Percentiles rank a stretch among this genome's conserved stretches.
These are phyloP conservation scores for Arachis hypogaea DNA, from an alignment of 306 rosid genomes.

Conservation along the genomic window DNA sequence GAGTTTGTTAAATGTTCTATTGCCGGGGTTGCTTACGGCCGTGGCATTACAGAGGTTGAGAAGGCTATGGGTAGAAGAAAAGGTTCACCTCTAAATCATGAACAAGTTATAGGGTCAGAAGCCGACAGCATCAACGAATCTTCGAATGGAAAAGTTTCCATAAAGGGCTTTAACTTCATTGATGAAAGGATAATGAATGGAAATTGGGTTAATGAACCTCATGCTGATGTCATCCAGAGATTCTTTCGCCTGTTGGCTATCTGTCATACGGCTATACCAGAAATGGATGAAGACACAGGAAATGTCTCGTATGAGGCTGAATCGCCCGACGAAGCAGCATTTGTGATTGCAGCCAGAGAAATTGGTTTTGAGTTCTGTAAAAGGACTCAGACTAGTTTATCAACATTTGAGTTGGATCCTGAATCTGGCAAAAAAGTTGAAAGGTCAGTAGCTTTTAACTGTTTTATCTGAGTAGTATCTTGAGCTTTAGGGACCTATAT, in stretches of 20 bases:
- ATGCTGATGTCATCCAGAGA: constrained; percentile 62
- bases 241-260: constrained; percentile 79
- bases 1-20: constrained; percentile 93
- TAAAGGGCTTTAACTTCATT: constrained; percentile 85
- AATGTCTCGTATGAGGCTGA: constrained; percentile 88
- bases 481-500: background rate
- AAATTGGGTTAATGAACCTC: constrained; percentile 82
- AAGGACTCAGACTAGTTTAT: constrained; percentile 87
- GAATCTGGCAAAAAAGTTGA: constrained; percentile 66
- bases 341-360: constrained; percentile 97
- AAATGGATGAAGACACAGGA: constrained; percentile 71
- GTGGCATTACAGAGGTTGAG: constrained; percentile 85
- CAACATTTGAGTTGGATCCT: constrained; percentile 73
- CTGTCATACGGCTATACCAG: constrained; percentile 98
- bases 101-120: constrained; percentile 28
- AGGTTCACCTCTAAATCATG: background rate
- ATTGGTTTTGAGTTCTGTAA: constrained; percentile 86
- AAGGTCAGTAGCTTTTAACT: constrained; percentile 53
- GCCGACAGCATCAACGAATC: constrained; percentile 39
- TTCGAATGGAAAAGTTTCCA: constrained; percentile 38
- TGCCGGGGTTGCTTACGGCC: constrained; percentile 92
- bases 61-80: constrained; percentile 57
- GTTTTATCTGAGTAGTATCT: constrained; percentile 1
- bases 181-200: constrained; percentile 92
- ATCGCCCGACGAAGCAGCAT: constrained; percentile 98